Base-by-base conservation (phyloP, 768 basidiomycete genomes). In the Cystobasidiopsis lactophilus region DNA sequence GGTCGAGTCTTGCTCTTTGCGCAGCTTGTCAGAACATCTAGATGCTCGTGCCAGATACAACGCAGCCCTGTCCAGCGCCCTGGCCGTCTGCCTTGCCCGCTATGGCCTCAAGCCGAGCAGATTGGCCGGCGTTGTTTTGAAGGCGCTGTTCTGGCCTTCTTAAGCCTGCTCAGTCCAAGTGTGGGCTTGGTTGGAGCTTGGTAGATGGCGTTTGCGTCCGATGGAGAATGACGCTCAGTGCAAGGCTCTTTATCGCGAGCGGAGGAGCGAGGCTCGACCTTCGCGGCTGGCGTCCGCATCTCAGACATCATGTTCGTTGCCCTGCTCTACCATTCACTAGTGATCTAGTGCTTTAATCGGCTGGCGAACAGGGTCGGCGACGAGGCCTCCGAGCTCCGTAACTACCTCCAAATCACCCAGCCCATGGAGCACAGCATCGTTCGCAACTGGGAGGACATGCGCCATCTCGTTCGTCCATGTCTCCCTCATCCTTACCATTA, bases 401-500 rank as follows among this genome's bases (percentile, higher is more conserved):
- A 84, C 65, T 95, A 82, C 70, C 78, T 98, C 38, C 89, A 96
- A 69, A 75, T 98, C 33, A 85, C 88, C 0, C 93, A 96, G 63
- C 93, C 93, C 1, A 86, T 98, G 84, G 93, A 98, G 66, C 93
- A 98, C 66, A 93, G 93, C 39, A 95, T 98, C 69, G 80, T 98
- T 44, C 80, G 82, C 61, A 95, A 96, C 69, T 98, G 93, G 93
- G 85, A 88, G 65, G 93, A 98, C 68, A 98, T 96, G 93, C 80
- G 80, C 64, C 76, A 85, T 62, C 74, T 96, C 18, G 16, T 47
- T 13, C 7, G 21, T 43, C 19, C 7, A 43, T 7, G 19, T 21
- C 19, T 7, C 19, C 9, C 41, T 27, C 26, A 11, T 27, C 19
- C 7, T 43, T 19, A 9, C 19, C 26, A 27, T 21, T 9, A 11